Evolutionary conservation across 2,329 filamentous ascomycete species (phyloP).

Genomic region (Cadophora gregata): DNA sequence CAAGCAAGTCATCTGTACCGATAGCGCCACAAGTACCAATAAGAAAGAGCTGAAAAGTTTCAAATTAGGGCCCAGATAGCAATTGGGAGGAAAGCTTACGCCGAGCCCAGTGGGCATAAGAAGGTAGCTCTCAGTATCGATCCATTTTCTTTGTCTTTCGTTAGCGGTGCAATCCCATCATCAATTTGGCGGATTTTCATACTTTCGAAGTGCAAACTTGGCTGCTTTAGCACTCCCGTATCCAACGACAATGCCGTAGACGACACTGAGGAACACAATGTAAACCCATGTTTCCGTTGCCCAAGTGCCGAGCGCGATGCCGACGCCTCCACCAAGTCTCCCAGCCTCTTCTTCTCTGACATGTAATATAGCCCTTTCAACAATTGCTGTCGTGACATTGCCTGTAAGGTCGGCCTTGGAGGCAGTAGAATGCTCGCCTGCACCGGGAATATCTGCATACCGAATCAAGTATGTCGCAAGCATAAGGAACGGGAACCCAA

Average conservation of each 20-base stretch:
- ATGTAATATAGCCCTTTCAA: conserved; percentile 50
- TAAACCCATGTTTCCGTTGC: conserved; percentile 85
- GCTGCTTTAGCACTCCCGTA: conserved; percentile 44
- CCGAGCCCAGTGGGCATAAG: conserved; percentile 70
- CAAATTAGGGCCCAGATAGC: too few species aligned
- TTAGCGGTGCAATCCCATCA: not conserved
- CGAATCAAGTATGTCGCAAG: conserved; percentile 83
- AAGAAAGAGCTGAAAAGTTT: conserved; percentile 73
- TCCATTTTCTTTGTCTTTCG: conserved; percentile 55
- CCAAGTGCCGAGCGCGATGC: conserved; percentile 55
- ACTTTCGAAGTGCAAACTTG: conserved; percentile 6
- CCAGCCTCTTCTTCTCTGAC: conserved; percentile 61
- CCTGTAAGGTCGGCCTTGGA: not conserved
- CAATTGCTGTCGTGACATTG: conserved; percentile 38
- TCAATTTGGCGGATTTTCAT: not conserved
- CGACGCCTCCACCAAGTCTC: conserved; percentile 59
- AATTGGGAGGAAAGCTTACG: conserved; percentile 46
- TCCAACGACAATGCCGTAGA: conserved; percentile 77
- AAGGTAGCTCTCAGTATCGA: conserved; percentile 29
- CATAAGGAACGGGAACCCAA: conserved; percentile 88
- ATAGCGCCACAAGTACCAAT: conserved; percentile 84
- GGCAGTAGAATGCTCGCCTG: not conserved
- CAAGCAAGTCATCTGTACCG: conserved; percentile 85
- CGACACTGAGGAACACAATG: conserved; percentile 74
- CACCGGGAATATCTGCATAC: conserved; percentile 51